Evolutionary conservation across 2,329 filamentous ascomycete genomes (phyloP).

Genomic region (Clarireedia hainanense): DNA sequence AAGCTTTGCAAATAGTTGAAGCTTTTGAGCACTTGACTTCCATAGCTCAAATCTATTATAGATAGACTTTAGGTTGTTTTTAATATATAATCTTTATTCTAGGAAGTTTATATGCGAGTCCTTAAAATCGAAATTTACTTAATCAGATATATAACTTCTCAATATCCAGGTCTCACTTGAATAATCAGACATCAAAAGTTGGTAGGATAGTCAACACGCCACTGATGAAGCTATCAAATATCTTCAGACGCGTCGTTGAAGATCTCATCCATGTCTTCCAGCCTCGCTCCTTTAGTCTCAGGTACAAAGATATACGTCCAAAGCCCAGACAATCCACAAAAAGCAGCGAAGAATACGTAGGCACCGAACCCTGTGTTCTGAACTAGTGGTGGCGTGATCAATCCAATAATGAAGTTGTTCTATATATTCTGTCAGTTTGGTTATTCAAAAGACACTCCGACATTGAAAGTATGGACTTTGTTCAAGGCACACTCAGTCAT

Average conservation of each 20-base stretch:
- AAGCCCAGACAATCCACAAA: slow-evolving; percentile 37
- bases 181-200: too few species aligned
- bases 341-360: slow-evolving; percentile 47
- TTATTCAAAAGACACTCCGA: background rate
- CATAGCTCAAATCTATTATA: too few species aligned
- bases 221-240: background rate
- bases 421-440: background rate
- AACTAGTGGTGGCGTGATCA: slow-evolving; percentile 56
- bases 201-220: too few species aligned
- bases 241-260: slow-evolving; percentile 6
- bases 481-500: background rate
- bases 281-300: slow-evolving; percentile 40
- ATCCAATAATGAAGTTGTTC: slow-evolving; percentile 28
- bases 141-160: too few species aligned
- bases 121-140: background rate
- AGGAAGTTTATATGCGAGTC: background rate
- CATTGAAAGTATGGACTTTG: background rate
- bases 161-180: too few species aligned
- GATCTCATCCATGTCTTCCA: slow-evolving; percentile 44
- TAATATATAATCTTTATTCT: background rate
- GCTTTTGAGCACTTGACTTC: too few species aligned
- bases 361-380: slow-evolving; percentile 47
- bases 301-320: slow-evolving; percentile 46
- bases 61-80: too few species aligned
- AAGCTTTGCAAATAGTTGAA: too few species aligned